These are phyloP conservation scores for Citrus unshiu DNA, from an alignment of 345 rosid genomes.

Conservation along the genomic window DNA sequence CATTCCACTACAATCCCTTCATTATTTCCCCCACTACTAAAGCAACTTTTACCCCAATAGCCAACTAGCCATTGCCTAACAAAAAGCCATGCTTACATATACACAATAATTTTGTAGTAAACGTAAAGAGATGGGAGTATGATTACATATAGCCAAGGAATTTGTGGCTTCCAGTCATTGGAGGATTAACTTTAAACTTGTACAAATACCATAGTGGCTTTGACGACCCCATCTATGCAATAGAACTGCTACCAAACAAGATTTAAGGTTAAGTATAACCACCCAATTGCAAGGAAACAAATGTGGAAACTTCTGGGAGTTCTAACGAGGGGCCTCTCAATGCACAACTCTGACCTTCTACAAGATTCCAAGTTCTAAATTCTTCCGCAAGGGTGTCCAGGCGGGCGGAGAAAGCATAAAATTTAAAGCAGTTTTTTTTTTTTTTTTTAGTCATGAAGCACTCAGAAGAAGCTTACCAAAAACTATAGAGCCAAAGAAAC, in stretches of 20 bases:
- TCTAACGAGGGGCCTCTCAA: too few species aligned
- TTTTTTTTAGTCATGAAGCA: not conserved
- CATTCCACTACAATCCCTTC: not conserved
- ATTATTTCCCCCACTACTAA: not conserved
- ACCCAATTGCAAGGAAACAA: not conserved
- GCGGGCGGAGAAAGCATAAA: not conserved
- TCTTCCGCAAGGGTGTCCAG: not conserved
- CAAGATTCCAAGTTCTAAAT: not conserved
- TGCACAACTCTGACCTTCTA: not conserved
- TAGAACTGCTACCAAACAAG: not conserved
- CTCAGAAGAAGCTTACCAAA: not conserved
- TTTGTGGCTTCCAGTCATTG: too few species aligned
- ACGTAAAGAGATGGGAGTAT: too few species aligned
- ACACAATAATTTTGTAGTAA: too few species aligned
- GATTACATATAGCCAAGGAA: too few species aligned
- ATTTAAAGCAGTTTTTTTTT: not conserved
- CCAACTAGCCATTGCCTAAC: too few species aligned
- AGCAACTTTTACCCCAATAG: too few species aligned
- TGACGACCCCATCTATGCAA: too few species aligned
- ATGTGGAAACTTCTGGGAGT: not conserved
- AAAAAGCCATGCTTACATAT: too few species aligned
- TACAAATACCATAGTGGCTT: too few species aligned
- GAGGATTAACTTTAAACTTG: too few species aligned
- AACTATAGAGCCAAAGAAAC: not conserved
- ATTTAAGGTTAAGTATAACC: not conserved